These are phyloP conservation scores for Leccinellum rugosiceps DNA, from an alignment of 768 basidiomycete species.

Conservation along the genomic window DNA sequence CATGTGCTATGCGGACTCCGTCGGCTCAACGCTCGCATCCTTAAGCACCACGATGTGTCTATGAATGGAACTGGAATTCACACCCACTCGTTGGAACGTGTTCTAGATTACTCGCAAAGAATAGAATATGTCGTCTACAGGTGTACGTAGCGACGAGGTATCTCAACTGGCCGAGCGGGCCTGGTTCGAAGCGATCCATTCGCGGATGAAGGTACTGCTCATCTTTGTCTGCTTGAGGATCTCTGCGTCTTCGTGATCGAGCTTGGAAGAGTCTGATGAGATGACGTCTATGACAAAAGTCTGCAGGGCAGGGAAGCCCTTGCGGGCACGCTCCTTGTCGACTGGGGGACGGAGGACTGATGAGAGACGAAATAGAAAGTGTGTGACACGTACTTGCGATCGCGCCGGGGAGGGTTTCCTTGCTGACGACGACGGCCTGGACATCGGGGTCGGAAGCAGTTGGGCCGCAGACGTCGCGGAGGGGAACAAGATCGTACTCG, in stretches of 20 bases:
- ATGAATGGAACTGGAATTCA: not conserved
- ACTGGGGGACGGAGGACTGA: constrained; percentile 42
- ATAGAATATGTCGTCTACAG: constrained; percentile 7
- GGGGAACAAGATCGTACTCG: constrained; percentile 63
- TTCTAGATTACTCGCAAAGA: not conserved
- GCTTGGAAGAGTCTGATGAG: constrained; percentile 54
- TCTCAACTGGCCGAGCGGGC: constrained; percentile 7
- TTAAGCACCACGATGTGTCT: not conserved
- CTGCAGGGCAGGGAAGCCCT: constrained; percentile 55
- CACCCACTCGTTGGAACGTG: not conserved
- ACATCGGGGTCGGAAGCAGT: constrained; percentile 84
- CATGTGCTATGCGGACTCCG: constrained; percentile 7
- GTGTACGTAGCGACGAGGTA: not conserved
- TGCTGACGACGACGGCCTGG: constrained; percentile 90
- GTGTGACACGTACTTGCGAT: constrained; percentile 48
- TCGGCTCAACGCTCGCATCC: not conserved
- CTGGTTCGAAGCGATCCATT: constrained; percentile 66
- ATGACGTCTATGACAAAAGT: constrained; percentile 89
- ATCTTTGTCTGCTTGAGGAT: constrained; percentile 79
- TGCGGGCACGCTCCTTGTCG: constrained; percentile 53
- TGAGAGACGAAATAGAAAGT: constrained; percentile 10
- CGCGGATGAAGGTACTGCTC: constrained; percentile 90
- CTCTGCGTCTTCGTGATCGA: constrained; percentile 66
- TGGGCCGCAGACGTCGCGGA: constrained; percentile 88
- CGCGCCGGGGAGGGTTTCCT: constrained; percentile 81